Evolutionary conservation across 1,284 basidiomycete species (phyloP), one percentile per base, ranked within the genome.

Genomic region (Irpex sp.): DNA sequence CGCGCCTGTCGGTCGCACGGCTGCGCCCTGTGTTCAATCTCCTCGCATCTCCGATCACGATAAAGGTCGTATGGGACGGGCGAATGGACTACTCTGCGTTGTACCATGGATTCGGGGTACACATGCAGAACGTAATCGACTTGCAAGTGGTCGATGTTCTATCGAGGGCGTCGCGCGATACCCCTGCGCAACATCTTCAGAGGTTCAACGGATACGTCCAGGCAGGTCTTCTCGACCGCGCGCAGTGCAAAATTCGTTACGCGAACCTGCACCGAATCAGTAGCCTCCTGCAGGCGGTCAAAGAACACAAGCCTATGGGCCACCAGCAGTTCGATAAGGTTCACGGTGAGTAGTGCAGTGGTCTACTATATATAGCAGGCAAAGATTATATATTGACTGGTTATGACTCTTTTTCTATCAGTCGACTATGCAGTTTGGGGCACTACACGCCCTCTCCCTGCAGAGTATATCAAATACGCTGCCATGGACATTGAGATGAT

Each of bases 51-150:
- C 53, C 33, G 17, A n/a, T 26, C 2, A 53, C 65, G 7, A 54
- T 60, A 47, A 71, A 71, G 60, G 66, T 70, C 19, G 60, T 69
- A 31, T 71, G 63, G 58, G 70, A 70, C 58, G 67, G 67, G 8
- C 65, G 69, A 37, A 66, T 65, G 67, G 70, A 71, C 55, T 69
- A 50, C 37, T 47, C 61, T 17, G 67, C 65, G 59, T 35, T 71
- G 6, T 55, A 57, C 36, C 57, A 63, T 39, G 53, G 53, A 7
- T 62, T 65, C 17, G 65, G 59, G 3, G 65, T 70, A 1, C 37
- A 36, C 5, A 50, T 71, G 31, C 13, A 59, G 15, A 61, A 64
- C 39, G 60, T 66, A 15, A 39, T 71, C 6, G 70, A 71, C 59
- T 56, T 71, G 17, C 69, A 70, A 55, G 55, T 71, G 35, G 69